Percentiles rank a stretch among this genome's conserved stretches.
Conservation (phyloP, 2,329 filamentous ascomycete genomes). For the Raffaelea arxii region DNA sequence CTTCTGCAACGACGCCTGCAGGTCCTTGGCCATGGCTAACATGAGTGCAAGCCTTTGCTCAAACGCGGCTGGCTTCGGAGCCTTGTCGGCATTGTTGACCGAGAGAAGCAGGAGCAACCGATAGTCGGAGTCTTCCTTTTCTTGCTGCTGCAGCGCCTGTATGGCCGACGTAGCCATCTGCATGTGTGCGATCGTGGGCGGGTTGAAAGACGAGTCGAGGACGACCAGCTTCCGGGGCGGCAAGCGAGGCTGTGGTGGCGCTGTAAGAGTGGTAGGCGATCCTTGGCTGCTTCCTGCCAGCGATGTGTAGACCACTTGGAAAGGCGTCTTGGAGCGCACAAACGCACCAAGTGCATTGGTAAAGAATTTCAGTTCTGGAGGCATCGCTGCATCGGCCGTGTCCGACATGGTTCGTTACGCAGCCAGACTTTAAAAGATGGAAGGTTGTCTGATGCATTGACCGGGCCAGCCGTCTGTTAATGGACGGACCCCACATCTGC, state of each 20-base stretch:
- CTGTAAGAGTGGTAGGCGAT: neutral
- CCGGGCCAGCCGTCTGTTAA: no score
- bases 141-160: conserved; percentile 7
- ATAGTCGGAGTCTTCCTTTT: conserved; percentile 11
- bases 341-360: conserved; percentile 33
- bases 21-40: conserved; percentile 53
- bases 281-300: conserved; percentile 18
- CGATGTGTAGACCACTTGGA: conserved; percentile 32
- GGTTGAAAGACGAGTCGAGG: conserved; percentile 61
- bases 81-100: conserved; percentile 57
- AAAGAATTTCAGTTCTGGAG: conserved; percentile 27
- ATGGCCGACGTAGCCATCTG: conserved; percentile 45
- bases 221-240: conserved; percentile 33
- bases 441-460: no score
- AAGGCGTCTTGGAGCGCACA: conserved; percentile 29
- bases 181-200: conserved; percentile 52
- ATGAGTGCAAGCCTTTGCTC: conserved; percentile 62
- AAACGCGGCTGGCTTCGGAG: conserved; percentile 57
- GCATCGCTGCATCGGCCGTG: neutral
- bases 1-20: conserved; percentile 22
- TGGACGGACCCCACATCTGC: no score
- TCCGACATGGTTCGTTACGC: neutral
- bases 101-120: conserved; percentile 51
- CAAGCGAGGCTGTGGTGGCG: conserved; percentile 1
- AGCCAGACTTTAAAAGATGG: no score